phyloP scores from a whole-genome alignment of 805 yeast genomes.

The Phaffomyces antillensis region DNA sequence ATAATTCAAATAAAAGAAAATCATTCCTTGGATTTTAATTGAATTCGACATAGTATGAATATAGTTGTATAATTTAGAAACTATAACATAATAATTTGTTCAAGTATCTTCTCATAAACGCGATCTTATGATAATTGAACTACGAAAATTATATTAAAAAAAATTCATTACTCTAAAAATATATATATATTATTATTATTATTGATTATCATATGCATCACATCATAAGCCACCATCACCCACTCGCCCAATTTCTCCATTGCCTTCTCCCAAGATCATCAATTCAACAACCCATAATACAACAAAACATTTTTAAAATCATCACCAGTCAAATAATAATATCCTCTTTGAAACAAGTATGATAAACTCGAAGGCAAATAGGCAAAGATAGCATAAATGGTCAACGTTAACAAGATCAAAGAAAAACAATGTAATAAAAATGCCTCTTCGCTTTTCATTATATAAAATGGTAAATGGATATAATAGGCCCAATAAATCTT shows the following conservation, averaged over 20 bases:
- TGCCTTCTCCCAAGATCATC: not conserved
- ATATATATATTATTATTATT: not conserved
- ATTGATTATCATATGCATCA: too few relatives aligned
- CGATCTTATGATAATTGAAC: too few relatives aligned
- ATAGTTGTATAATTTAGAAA: too few relatives aligned
- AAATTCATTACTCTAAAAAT: not conserved
- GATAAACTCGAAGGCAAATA: slow-evolving; percentile 23
- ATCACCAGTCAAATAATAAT: slow-evolving; percentile 28
- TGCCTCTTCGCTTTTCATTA: slow-evolving; percentile 37
- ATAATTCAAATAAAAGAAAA: slow-evolving; percentile 7
- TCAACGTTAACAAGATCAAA: slow-evolving; percentile 29
- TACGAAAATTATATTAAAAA: too few relatives aligned
- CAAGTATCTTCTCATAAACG: too few relatives aligned
- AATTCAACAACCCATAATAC: slow-evolving; percentile 11
- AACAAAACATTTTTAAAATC: slow-evolving; percentile 20
- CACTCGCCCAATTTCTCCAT: too few relatives aligned
- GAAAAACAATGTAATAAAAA: slow-evolving; percentile 32
- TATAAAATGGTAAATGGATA: slow-evolving; percentile 36
- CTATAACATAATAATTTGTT: too few relatives aligned
- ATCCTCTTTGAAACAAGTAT: slow-evolving; percentile 21
- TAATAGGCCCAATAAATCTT: slow-evolving; percentile 37
- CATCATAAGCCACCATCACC: too few relatives aligned
- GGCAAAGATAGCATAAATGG: slow-evolving; percentile 31
- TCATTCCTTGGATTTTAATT: slow-evolving; percentile 15
- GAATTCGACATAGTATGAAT: too few relatives aligned